Percentiles rank a stretch among this genome's conserved stretches.
Conservation (phyloP, 2,329 filamentous ascomycete genomes). For the Exophiala calicioides region DNA sequence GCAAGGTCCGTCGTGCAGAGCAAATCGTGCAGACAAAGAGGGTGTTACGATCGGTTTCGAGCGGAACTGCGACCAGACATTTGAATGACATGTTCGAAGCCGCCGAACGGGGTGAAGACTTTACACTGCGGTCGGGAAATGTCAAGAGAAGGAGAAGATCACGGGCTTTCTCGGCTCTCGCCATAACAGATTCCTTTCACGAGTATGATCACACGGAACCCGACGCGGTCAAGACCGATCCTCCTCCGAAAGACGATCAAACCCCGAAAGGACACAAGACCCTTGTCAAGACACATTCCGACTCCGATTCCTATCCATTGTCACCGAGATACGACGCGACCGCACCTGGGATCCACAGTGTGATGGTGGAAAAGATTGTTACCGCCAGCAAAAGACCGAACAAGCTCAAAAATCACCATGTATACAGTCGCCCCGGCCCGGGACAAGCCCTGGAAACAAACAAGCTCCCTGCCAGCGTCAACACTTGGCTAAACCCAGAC, state of each 20-base stretch:
- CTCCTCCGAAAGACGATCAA: too few species aligned
- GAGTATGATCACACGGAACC: neutral
- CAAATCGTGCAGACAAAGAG: slow-evolving; percentile 48
- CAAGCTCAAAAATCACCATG: neutral
- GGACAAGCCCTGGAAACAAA: neutral
- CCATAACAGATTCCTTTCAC: slow-evolving; percentile 4
- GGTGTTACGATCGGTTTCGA: slow-evolving; percentile 39
- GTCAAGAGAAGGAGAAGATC: slow-evolving; percentile 28
- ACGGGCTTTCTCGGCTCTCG: slow-evolving; percentile 16
- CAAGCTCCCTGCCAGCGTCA: neutral
- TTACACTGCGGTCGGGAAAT: slow-evolving; percentile 41
- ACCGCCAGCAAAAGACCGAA: neutral
- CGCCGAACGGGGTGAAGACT: slow-evolving; percentile 46
- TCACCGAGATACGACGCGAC: too few species aligned
- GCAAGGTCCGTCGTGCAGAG: slow-evolving; percentile 43
- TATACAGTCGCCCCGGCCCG: neutral
- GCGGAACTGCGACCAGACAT: slow-evolving; percentile 35
- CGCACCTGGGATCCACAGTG: too few species aligned
- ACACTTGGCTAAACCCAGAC: neutral
- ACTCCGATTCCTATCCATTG: too few species aligned
- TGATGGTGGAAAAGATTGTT: neutral
- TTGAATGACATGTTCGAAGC: slow-evolving; percentile 46
- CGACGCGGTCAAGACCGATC: neutral
- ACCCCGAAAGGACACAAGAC: too few species aligned
- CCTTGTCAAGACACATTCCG: too few species aligned